Percentiles rank a stretch among this genome's conserved stretches.
These are phyloP conservation scores for Thielaviopsis populi DNA, from an alignment of 2,329 filamentous ascomycete genomes.

Conservation along the genomic window DNA sequence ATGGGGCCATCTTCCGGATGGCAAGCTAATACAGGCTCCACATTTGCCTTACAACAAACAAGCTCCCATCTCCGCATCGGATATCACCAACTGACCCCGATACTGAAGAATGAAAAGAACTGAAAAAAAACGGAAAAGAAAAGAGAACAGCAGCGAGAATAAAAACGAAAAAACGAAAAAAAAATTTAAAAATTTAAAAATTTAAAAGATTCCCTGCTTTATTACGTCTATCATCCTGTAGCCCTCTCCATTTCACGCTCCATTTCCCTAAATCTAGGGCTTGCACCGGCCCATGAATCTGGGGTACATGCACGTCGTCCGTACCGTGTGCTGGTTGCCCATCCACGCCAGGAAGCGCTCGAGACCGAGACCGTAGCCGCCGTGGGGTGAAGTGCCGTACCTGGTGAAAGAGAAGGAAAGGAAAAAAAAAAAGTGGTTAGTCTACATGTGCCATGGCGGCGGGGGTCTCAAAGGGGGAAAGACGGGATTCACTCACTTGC, in stretches of 20 bases:
- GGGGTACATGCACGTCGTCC: constrained; percentile 59
- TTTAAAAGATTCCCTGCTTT: constrained; percentile 17
- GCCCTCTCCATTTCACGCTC: background rate
- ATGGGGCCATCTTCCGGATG: too few relatives aligned
- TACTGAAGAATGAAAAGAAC: background rate
- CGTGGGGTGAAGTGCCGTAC: constrained; percentile 84
- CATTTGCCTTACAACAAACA: too few relatives aligned
- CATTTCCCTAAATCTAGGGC: constrained; percentile 36
- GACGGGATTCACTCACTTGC: constrained; percentile 50
- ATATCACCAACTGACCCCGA: too few relatives aligned
- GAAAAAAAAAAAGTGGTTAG: background rate
- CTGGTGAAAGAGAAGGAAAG: constrained; percentile 27
- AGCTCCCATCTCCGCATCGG: too few relatives aligned
- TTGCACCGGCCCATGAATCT: constrained; percentile 71
- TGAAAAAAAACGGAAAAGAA: background rate
- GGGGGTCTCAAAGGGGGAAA: too few relatives aligned
- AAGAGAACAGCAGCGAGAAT: too few relatives aligned
- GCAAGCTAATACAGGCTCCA: too few relatives aligned
- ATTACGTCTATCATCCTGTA: constrained; percentile 1
- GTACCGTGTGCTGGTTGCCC: constrained; percentile 47
- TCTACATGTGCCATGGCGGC: too few relatives aligned
- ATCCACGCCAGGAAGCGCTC: constrained; percentile 59
- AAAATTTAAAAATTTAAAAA: too few relatives aligned
- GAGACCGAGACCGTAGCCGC: constrained; percentile 82
- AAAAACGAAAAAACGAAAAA: background rate